These are phyloP conservation scores for Cryptosporidium ubiquitum DNA, from an alignment of 169 alveolate genomes.

Conservation along the genomic window DNA sequence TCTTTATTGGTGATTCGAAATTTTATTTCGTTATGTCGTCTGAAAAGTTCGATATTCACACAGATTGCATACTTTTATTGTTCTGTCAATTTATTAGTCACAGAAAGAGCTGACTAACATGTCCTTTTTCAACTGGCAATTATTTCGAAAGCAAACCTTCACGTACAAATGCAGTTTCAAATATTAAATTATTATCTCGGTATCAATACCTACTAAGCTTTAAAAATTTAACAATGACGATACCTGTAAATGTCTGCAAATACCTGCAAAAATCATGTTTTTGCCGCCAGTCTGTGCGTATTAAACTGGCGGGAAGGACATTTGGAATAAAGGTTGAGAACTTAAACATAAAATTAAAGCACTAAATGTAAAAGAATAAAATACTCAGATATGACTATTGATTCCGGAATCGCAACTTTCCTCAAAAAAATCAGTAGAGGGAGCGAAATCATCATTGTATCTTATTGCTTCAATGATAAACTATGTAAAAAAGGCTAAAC, in stretches of 20 bases:
- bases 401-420: conserved; percentile 74
- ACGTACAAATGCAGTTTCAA: neutral
- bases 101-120: neutral
- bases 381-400: conserved; percentile 40
- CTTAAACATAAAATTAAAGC: conserved; percentile 2
- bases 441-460: conserved; percentile 74
- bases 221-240: neutral
- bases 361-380: neutral
- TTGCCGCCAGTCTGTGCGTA: conserved; percentile 17
- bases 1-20: neutral
- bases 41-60: neutral
- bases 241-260: neutral
- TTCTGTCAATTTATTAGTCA: neutral
- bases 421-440: conserved; percentile 55
- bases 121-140: neutral
- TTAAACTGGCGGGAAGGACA: neutral
- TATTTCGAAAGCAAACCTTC: neutral
- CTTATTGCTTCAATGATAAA: neutral
- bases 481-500: neutral
- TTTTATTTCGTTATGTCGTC: neutral
- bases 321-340: neutral
- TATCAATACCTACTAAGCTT: neutral
- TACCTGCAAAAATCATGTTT: conserved; percentile 18
- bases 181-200: no score
- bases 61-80: neutral